Conservation (phyloP, 768 basidiomycete species). For the Leccinum ochraceum region DNA sequence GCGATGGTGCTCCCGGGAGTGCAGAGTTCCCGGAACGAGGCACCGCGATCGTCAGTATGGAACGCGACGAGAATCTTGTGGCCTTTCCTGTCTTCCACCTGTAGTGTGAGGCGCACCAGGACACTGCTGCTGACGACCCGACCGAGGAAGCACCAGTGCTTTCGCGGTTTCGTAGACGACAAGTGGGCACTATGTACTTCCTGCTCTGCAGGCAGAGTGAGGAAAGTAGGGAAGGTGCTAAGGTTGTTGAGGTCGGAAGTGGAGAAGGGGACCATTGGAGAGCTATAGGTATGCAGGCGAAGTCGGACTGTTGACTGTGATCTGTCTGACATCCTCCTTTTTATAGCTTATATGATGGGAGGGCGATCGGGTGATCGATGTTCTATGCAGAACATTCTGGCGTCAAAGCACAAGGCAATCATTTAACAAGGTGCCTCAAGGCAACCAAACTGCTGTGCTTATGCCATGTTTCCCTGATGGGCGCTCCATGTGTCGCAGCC, state of each 20-base stretch:
- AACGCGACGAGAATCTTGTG: slow-evolving; percentile 28
- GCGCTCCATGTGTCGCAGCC: slow-evolving; percentile 5
- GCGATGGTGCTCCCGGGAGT: slow-evolving; percentile 32
- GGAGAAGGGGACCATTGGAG: slow-evolving; percentile 20
- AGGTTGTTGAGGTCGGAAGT: slow-evolving; percentile 31
- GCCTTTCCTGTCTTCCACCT: slow-evolving; percentile 32
- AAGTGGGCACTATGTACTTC: slow-evolving; percentile 19
- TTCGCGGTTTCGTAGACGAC: slow-evolving; percentile 28
- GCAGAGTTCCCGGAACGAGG: slow-evolving; percentile 22
- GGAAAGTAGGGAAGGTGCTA: slow-evolving; percentile 26
- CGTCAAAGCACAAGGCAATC: neutral
- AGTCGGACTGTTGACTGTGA: slow-evolving; percentile 4
- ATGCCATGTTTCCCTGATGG: neutral
- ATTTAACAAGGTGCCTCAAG: neutral
- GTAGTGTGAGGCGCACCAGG: slow-evolving; percentile 30
- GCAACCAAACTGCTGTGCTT: neutral
- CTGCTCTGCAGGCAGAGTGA: slow-evolving; percentile 25
- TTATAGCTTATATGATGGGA: slow-evolving; percentile 12
- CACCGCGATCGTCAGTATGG: slow-evolving; percentile 34
- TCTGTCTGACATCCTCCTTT: slow-evolving; percentile 4
- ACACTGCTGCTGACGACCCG: slow-evolving; percentile 25
- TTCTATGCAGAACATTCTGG: neutral
- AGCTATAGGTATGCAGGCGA: slow-evolving; percentile 2
- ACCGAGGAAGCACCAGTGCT: slow-evolving; percentile 34
- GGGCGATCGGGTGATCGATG: slow-evolving; percentile 1